These are phyloP conservation scores for Russula virescens DNA, from an alignment of 768 basidiomycete species.

Conservation along the genomic window DNA sequence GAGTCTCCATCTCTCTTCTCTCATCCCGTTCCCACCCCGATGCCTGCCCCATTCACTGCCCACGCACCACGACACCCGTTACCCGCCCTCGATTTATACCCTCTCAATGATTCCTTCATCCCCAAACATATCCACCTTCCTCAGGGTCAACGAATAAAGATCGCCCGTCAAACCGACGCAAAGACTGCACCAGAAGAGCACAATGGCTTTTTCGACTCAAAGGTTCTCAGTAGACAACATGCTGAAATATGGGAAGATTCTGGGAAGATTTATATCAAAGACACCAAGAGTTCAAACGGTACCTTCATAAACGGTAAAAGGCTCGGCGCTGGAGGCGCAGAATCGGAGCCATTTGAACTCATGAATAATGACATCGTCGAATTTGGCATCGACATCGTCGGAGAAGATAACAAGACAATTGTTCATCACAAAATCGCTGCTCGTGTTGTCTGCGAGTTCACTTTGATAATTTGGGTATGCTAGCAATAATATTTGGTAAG, in stretches of 20 bases:
- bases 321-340: constrained; percentile 79
- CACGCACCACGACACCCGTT: constrained; percentile 24
- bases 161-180: constrained; percentile 92
- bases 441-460: too few relatives aligned
- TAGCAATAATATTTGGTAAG: too few relatives aligned
- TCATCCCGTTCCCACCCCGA: neutral
- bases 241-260: constrained; percentile 99
- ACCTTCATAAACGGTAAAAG: constrained; percentile 98
- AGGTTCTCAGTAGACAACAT: constrained; percentile 89
- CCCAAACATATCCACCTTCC: constrained; percentile 84
- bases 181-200: constrained; percentile 90
- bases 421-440: too few relatives aligned
- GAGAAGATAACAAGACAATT: too few relatives aligned
- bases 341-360: constrained; percentile 88
- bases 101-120: too few relatives aligned
- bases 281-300: constrained; percentile 95
- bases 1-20: neutral
- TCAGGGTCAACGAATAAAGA: constrained; percentile 69
- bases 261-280: too few relatives aligned
- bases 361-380: constrained; percentile 96
- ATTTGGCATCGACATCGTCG: constrained; percentile 99
- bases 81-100: constrained; percentile 55
- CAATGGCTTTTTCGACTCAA: constrained; percentile 96
- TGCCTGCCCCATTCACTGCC: constrained; percentile 23
- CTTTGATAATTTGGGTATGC: too few relatives aligned